Evolutionary conservation across 2,329 filamentous ascomycete species (phyloP), one percentile per base, ranked within the genome.

Genomic region (Davidsoniella neocaledoniae): DNA sequence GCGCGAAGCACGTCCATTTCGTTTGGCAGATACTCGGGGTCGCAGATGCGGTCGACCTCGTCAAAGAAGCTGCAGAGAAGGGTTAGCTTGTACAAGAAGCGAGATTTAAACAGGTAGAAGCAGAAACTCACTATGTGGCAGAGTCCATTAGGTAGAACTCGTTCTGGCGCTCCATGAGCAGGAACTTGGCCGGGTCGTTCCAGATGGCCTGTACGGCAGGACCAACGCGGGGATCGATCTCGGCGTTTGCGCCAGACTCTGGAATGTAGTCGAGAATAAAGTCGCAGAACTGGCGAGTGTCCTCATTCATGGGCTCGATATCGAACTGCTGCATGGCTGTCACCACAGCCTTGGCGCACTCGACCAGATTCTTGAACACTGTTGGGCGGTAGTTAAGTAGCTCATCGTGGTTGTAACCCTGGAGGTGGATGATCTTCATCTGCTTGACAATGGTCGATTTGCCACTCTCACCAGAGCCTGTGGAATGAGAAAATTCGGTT

Each of bases 81-180:
- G 26, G 26, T 40, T 40, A 40, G 38, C 38, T 8, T 39, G 53
- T 16, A 10, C n/a, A 8, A 40, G 9, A 21, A 40, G 5, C 17
- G 7, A 12, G 38, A 40, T 40, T 2, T 3, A 36, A n/a, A 33
- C 19, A 19, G 17, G 26, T 12, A 8, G 26, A 12, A 33, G 26
- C 8, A 4, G 10, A 6, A 26, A 66, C 84, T 63, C 74, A 98
- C 90, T 98, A 98, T 69, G 88, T 87, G 48, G 91, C 91, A 21
- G 91, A 98, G 65, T 98, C 91, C 91, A 98, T 98, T 52, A 98
- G 71, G 63, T 98, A 98, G 64, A 98, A 98, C 66, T 98, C 90
- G 62, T 87, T 94, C 63, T 94, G 86, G 62, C 91, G 86, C 60
- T 94, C 86, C 73, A 96, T 81, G 37, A 95, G 75, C 57, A 76